A percentile compares a stretch with the other conserved stretches of the same genome.
Conservation (phyloP, 352 stramenopile genomes). For the Phytophthora uliginosa region DNA sequence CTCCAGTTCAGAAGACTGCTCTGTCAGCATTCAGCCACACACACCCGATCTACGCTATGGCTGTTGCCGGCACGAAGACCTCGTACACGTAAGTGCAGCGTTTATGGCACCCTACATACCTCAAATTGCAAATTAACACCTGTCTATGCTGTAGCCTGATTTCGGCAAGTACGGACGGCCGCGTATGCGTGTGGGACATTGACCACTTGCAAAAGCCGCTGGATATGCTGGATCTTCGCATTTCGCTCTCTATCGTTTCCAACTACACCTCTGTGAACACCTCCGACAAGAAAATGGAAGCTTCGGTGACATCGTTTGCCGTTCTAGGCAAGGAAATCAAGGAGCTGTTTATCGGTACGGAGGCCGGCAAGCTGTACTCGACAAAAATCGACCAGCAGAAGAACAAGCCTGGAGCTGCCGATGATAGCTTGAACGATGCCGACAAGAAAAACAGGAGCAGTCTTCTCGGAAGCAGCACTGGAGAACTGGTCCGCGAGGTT, state of each 20-base stretch:
- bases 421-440: conserved; percentile 30
- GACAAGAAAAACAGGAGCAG: conserved; percentile 56
- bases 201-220: conserved; percentile 87
- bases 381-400: conserved; percentile 84
- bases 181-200: conserved; percentile 89
- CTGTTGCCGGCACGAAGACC: conserved; percentile 84
- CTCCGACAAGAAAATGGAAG: conserved; percentile 90
- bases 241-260: conserved; percentile 82
- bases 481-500: conserved; percentile 60
- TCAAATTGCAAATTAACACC: conserved; percentile 8
- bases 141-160: conserved; percentile 65
- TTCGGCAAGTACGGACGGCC: conserved; percentile 88
- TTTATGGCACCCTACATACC: neutral
- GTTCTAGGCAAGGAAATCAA: conserved; percentile 87
- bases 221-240: conserved; percentile 87
- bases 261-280: conserved; percentile 76
- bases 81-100: conserved; percentile 73
- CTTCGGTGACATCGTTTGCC: conserved; percentile 84
- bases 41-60: conserved; percentile 91
- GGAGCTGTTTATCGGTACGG: conserved; percentile 87
- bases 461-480: conserved; percentile 38
- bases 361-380: conserved; percentile 83
- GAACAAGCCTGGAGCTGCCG: conserved; percentile 52
- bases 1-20: conserved; percentile 87
- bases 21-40: conserved; percentile 86